phyloP scores from a whole-genome alignment of 345 rosid genomes.

The Brassica juncea region DNA sequence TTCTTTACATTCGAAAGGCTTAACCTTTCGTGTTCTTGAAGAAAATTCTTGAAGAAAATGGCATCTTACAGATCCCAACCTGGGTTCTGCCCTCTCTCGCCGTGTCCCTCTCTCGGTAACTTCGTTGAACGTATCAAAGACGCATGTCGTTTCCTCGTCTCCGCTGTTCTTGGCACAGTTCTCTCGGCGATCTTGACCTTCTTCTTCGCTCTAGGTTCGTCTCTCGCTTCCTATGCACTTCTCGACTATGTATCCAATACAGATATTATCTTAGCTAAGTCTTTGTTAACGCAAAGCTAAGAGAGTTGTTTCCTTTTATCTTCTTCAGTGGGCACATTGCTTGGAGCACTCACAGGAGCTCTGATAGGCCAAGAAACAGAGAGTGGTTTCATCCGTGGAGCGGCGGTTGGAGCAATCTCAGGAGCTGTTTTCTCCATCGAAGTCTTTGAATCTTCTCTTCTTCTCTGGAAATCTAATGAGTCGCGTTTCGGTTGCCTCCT shows the following conservation, averaged over 20 bases:
- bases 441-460: slow-evolving; percentile 94
- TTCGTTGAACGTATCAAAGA: slow-evolving; percentile 60
- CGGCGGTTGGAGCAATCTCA: slow-evolving; percentile 97
- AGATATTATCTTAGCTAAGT: not conserved
- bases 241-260: not conserved
- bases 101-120: slow-evolving; percentile 44
- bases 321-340: slow-evolving; percentile 86
- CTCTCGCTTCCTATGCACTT: not conserved
- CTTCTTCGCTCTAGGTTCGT: slow-evolving; percentile 85
- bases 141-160: slow-evolving; percentile 59
- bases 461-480: slow-evolving; percentile 94
- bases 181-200: slow-evolving; percentile 96
- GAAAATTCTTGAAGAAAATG: slow-evolving; percentile 3
- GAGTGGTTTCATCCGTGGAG: slow-evolving; percentile 95
- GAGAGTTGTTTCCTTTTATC: slow-evolving; percentile 15
- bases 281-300: slow-evolving; percentile 2
- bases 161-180: slow-evolving; percentile 77
- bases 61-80: slow-evolving; percentile 61
- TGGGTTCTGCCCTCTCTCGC: slow-evolving; percentile 38
- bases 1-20: slow-evolving; percentile 14
- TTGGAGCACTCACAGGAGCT: slow-evolving; percentile 99
- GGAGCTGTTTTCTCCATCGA: slow-evolving; percentile 99
- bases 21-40: not conserved
- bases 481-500: slow-evolving; percentile 87
- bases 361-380: slow-evolving; percentile 99